Evolutionary conservation across 768 basidiomycete species (phyloP).

Genomic region (Scleroderma bovista): DNA sequence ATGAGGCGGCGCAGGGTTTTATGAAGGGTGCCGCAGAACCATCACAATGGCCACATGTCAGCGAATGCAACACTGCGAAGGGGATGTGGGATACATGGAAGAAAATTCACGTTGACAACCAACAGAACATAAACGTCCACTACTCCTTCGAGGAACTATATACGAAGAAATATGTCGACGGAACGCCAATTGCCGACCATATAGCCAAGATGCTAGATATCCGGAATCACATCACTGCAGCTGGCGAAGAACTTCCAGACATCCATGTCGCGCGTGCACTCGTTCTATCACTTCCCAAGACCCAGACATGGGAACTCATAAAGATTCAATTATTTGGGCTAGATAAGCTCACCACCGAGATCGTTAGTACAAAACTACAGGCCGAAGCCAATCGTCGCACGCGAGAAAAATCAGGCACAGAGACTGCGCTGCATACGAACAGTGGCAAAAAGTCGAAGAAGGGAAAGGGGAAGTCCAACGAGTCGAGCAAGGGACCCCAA

Average conservation of each 20-base stretch:
- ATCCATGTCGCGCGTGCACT: conserved; percentile 2
- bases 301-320: conserved; percentile 1
- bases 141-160: conserved; percentile 10
- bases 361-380: conserved; percentile 1
- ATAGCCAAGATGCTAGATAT: conserved; percentile 12
- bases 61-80: neutral
- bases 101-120: conserved; percentile 4
- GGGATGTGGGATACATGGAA: conserved; percentile 2
- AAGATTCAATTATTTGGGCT: too few relatives aligned
- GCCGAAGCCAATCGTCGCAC: conserved; percentile 1
- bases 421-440: too few relatives aligned
- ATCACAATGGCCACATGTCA: conserved; percentile 6
- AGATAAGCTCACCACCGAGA: neutral
- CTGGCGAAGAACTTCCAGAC: conserved; percentile 4
- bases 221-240: conserved; percentile 5
- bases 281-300: conserved; percentile 3
- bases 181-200: conserved; percentile 2
- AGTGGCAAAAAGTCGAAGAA: neutral
- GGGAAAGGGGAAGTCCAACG: neutral
- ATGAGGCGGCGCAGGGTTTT: conserved; percentile 6
- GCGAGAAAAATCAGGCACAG: neutral
- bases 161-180: conserved; percentile 7
- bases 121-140: conserved; percentile 11
- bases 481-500: neutral
- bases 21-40: conserved; percentile 6